Conservation (phyloP, 2,329 filamentous ascomycete species). For the Akanthomyces lecanii region DNA sequence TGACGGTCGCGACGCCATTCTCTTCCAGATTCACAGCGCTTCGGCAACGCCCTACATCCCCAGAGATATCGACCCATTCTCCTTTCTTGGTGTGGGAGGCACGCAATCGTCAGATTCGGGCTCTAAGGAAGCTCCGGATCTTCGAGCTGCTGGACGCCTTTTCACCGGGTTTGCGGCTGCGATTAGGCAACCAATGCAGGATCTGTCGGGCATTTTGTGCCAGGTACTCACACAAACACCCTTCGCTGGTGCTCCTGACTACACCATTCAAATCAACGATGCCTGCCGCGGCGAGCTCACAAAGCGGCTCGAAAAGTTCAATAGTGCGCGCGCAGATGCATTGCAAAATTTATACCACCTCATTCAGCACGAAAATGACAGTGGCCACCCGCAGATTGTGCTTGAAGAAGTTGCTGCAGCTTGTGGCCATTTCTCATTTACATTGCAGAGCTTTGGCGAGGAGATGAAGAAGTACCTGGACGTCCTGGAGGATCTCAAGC, state of each 20-base stretch:
- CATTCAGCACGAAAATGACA: conserved; percentile 61
- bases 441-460: conserved; percentile 78
- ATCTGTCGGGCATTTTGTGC: conserved; percentile 75
- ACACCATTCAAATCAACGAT: conserved; percentile 66
- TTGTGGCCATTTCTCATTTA: conserved; percentile 89
- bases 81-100: background rate
- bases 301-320: conserved; percentile 71
- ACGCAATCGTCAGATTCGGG: background rate
- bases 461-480: conserved; percentile 76
- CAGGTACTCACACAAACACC: conserved; percentile 79
- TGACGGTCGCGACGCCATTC: conserved; percentile 6
- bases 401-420: conserved; percentile 90
- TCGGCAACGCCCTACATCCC: background rate
- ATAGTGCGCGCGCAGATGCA: conserved; percentile 65
- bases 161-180: conserved; percentile 63
- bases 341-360: conserved; percentile 70
- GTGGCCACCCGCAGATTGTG: conserved; percentile 71
- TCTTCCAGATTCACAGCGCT: conserved; percentile 6
- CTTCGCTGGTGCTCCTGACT: conserved; percentile 62
- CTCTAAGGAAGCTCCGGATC: background rate
- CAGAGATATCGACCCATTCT: conserved; percentile 11
- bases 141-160: conserved; percentile 1
- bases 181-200: conserved; percentile 85
- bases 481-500: conserved; percentile 75
- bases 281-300: conserved; percentile 71